Conservation (phyloP, 1,284 basidiomycete genomes). For the Ceratobasidium sp. region DNA sequence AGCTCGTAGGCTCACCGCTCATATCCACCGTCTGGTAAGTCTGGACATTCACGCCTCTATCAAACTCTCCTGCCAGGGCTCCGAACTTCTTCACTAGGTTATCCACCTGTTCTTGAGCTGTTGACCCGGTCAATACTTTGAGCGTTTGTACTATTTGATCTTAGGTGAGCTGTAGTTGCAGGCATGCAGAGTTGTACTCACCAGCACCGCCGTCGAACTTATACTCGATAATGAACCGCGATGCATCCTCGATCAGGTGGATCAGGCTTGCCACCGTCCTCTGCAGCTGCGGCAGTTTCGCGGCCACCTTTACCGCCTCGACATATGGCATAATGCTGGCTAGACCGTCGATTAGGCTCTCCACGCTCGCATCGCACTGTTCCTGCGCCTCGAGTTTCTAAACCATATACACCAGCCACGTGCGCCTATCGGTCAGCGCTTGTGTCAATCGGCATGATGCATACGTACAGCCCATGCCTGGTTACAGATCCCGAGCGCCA, state of each 20-base stretch:
- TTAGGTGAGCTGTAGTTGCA: not conserved
- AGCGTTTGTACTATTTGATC: not conserved
- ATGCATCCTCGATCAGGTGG: not conserved
- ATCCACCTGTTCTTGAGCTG: slow-evolving; percentile 6
- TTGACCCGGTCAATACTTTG: not conserved
- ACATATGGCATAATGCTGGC: not conserved
- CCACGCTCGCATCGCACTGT: slow-evolving; percentile 1
- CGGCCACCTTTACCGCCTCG: not conserved
- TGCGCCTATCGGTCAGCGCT: too few species aligned
- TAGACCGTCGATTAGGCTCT: not conserved
- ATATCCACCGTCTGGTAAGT: not conserved
- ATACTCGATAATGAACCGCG: not conserved
- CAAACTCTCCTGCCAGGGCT: not conserved
- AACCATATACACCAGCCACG: not conserved
- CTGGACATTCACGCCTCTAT: not conserved
- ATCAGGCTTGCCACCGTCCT: not conserved
- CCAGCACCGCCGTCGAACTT: not conserved
- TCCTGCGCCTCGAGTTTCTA: slow-evolving; percentile 6
- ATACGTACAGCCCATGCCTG: not conserved
- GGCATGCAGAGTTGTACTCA: not conserved
- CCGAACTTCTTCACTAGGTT: not conserved
- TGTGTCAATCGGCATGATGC: not conserved
- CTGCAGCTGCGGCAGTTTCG: not conserved
- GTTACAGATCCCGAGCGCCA: not conserved
- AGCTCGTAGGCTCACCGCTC: not conserved